Conservation (phyloP, 768 basidiomycete genomes). For the Rhodotorula paludigena region DNA sequence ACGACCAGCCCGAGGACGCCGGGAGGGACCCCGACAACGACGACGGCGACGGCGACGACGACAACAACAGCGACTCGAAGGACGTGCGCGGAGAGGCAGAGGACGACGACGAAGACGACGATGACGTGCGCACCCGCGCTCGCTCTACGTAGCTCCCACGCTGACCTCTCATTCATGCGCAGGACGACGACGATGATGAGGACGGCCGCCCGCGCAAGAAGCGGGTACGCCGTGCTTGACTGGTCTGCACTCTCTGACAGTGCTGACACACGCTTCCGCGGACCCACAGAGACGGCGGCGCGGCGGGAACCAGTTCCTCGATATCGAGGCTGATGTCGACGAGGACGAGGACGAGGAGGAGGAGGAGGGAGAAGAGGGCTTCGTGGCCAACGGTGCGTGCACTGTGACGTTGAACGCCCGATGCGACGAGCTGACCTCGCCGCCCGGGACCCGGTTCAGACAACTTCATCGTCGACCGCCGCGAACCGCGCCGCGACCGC, state of each 20-base stretch:
- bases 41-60: constrained; percentile 46
- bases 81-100: background rate
- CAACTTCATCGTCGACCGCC: constrained; percentile 50
- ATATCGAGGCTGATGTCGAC: constrained; percentile 92
- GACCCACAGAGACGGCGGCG: constrained; percentile 57
- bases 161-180: background rate
- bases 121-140: constrained; percentile 27
- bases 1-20: constrained; percentile 35
- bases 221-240: constrained; percentile 15
- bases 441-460: constrained; percentile 29
- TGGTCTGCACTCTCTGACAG: background rate
- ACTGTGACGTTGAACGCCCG: background rate
- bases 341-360: constrained; percentile 96
- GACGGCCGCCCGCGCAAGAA: constrained; percentile 36
- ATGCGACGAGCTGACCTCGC: background rate
- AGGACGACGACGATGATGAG: constrained; percentile 24
- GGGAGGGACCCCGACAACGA: constrained; percentile 46
- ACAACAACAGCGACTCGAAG: background rate
- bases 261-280: background rate
- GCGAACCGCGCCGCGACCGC: constrained; percentile 79
- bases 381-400: constrained; percentile 44
- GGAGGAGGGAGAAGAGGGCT: constrained; percentile 56
- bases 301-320: constrained; percentile 70
- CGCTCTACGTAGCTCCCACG: background rate
- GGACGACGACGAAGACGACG: constrained; percentile 45